Evolutionary conservation across 1,139 yeast genomes (phyloP).

Genomic region (Zygoascus hellenicus): DNA sequence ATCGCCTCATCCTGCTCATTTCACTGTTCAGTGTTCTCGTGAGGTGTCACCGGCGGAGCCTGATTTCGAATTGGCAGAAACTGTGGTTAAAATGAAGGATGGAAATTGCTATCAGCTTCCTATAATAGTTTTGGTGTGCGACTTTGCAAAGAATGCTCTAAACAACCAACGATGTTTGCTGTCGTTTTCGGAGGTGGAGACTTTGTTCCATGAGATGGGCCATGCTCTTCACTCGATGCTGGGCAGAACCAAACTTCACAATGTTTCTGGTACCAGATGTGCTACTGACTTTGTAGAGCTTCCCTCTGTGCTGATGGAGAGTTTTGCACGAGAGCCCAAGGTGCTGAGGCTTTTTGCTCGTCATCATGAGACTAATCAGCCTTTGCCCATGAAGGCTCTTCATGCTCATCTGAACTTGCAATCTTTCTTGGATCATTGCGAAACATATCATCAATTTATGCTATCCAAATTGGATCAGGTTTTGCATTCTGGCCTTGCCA

Average conservation of each 20-base stretch:
- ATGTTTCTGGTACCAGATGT: constrained; percentile 91
- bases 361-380: constrained; percentile 65
- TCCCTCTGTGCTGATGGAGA: constrained; percentile 94
- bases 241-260: constrained; percentile 84
- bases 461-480: constrained; percentile 87
- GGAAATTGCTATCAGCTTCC: constrained; percentile 68
- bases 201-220: constrained; percentile 97
- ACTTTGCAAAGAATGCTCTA: constrained; percentile 46
- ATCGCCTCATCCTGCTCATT: constrained; percentile 79
- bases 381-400: constrained; percentile 48
- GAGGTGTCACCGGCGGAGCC: constrained; percentile 51
- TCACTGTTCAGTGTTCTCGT: constrained; percentile 93
- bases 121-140: constrained; percentile 82
- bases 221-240: constrained; percentile 98
- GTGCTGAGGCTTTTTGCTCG: constrained; percentile 69
- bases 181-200: constrained; percentile 76
- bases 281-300: constrained; percentile 94
- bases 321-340: constrained; percentile 75
- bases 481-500: constrained; percentile 46
- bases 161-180: constrained; percentile 42
- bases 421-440: constrained; percentile 58
- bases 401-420: constrained; percentile 48
- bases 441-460: constrained; percentile 79
- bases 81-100: constrained; percentile 22
- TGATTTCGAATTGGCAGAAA: constrained; percentile 17